Conservation (phyloP, 2,329 filamentous ascomycete species). For the Fusarium brevicatenulatum region DNA sequence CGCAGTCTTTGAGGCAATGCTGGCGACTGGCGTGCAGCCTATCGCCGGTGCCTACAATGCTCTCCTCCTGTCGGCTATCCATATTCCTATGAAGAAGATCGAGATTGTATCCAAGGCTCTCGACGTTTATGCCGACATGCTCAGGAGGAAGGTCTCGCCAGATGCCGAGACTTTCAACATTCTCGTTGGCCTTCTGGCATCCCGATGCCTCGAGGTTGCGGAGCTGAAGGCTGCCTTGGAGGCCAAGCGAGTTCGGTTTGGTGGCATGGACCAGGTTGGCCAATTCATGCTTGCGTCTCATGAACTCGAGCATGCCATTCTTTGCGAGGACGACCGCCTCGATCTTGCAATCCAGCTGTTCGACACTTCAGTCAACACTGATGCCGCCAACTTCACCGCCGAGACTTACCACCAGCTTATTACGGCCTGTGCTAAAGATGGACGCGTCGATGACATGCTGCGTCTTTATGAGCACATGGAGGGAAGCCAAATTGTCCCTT, state of each 20-base stretch:
- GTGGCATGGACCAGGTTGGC: conserved; percentile 83
- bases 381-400: conserved; percentile 75
- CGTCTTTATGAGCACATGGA: conserved; percentile 94
- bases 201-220: conserved; percentile 81
- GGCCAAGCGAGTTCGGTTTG: conserved; percentile 84
- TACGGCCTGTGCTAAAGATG: conserved; percentile 84
- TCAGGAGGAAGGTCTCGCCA: conserved; percentile 82
- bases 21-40: conserved; percentile 83
- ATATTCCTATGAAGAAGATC: conserved; percentile 80
- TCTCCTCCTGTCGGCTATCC: conserved; percentile 83
- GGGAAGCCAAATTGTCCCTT: conserved; percentile 75
- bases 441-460: conserved; percentile 88
- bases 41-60: conserved; percentile 92
- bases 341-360: conserved; percentile 88
- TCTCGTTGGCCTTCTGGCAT: conserved; percentile 82
- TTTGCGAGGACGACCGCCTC: conserved; percentile 87
- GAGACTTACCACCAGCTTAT: conserved; percentile 89
- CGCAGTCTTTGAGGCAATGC: conserved; percentile 88
- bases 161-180: conserved; percentile 89
- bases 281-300: conserved; percentile 91
- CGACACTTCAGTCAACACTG: conserved; percentile 73
- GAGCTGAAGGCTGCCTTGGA: conserved; percentile 78
- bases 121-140: conserved; percentile 97
- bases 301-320: conserved; percentile 86
- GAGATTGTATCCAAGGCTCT: conserved; percentile 91